phyloP scores from a whole-genome alignment of 352 stramenopile species.

The Globisporangium parvum region DNA sequence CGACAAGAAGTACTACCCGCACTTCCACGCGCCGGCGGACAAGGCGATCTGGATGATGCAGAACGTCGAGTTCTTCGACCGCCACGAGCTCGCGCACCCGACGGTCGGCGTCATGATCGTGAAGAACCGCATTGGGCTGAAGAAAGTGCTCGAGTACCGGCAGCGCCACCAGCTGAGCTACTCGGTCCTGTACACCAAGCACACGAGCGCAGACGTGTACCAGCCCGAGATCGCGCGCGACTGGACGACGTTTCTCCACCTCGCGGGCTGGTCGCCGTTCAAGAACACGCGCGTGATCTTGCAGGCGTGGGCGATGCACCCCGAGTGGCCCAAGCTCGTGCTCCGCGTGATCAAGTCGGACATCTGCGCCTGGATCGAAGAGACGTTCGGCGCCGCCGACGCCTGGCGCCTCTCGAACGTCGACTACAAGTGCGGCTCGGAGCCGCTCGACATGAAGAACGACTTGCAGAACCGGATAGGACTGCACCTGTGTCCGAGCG shows the following conservation, averaged over 20 bases:
- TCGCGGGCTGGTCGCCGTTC: conserved; percentile 64
- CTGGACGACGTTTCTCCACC: conserved; percentile 70
- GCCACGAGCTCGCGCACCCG: conserved; percentile 63
- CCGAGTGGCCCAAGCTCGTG: conserved; percentile 66
- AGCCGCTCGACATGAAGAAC: conserved; percentile 47
- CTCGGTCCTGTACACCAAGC: conserved; percentile 78
- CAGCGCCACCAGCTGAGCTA: conserved; percentile 69
- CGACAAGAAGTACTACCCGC: conserved; percentile 64
- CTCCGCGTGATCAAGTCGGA: conserved; percentile 61
- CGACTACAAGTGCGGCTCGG: conserved; percentile 64
- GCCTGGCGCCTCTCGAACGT: conserved; percentile 61
- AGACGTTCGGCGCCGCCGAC: conserved; percentile 38
- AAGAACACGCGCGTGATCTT: conserved; percentile 78
- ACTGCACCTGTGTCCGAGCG: conserved; percentile 68
- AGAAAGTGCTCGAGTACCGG: conserved; percentile 80
- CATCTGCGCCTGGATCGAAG: conserved; percentile 62
- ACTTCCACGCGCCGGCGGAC: conserved; percentile 41
- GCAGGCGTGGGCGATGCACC: conserved; percentile 56
- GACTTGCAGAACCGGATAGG: conserved; percentile 71
- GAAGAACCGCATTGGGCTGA: conserved; percentile 75
- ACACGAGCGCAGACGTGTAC: conserved; percentile 71
- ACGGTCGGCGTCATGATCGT: conserved; percentile 77
- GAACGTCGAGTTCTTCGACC: conserved; percentile 81
- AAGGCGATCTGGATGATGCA: conserved; percentile 87
- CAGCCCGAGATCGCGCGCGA: conserved; percentile 48